Evolutionary conservation across 495 filamentous ascomycete species (phyloP).

Genomic region (Xylaria castorea): DNA sequence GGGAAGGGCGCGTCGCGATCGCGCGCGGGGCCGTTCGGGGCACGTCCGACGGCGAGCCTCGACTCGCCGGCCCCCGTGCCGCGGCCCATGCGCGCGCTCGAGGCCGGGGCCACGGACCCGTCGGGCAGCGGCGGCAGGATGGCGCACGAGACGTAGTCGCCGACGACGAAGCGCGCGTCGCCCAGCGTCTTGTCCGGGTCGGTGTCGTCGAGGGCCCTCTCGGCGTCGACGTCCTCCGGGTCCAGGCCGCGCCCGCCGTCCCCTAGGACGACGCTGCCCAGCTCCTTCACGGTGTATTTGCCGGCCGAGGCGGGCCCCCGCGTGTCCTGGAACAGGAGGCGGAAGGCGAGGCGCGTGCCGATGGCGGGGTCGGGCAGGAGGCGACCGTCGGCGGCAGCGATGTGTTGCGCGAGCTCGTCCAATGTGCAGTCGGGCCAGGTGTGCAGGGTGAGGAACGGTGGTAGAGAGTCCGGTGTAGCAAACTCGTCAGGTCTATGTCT

Average conservation of each 20-base stretch:
- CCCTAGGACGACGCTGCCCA: constrained; percentile 82
- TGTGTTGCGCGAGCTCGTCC: constrained; percentile 74
- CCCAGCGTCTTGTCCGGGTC: constrained; percentile 70
- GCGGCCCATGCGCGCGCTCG: constrained; percentile 46
- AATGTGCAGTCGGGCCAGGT: constrained; percentile 88
- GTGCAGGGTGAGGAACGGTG: constrained; percentile 80
- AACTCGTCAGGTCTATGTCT: constrained; percentile 70
- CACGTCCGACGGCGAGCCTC: constrained; percentile 46
- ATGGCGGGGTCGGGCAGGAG: constrained; percentile 77
- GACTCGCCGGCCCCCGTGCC: constrained; percentile 46
- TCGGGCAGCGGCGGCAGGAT: constrained; percentile 76
- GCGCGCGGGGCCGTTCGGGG: constrained; percentile 42
- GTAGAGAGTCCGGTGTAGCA: constrained; percentile 55
- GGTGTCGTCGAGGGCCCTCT: constrained; percentile 33
- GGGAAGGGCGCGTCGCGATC: constrained; percentile 32
- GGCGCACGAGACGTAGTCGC: constrained; percentile 84
- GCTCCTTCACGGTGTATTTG: constrained; percentile 74
- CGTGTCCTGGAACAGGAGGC: constrained; percentile 85
- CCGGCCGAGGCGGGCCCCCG: constrained; percentile 54
- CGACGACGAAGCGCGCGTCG: constrained; percentile 82
- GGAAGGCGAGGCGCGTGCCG: constrained; percentile 84
- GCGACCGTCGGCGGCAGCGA: constrained; percentile 47
- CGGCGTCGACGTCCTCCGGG: constrained; percentile 34
- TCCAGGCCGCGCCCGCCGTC: constrained; percentile 59
- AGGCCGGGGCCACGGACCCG: constrained; percentile 70